phyloP scores from a whole-genome alignment of 2,329 filamentous ascomycete genomes.

The Fusarium foetens region DNA sequence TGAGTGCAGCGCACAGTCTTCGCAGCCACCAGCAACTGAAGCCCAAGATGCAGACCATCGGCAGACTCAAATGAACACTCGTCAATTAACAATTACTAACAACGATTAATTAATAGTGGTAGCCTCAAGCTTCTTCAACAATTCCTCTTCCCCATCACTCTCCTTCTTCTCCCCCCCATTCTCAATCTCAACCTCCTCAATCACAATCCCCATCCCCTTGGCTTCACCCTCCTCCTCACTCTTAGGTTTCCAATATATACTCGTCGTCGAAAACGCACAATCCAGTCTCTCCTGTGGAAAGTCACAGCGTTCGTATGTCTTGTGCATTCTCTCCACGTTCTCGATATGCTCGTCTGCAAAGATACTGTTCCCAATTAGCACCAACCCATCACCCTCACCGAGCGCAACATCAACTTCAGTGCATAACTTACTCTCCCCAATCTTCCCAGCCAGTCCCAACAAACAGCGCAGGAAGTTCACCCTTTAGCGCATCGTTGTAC shows the following conservation, averaged over 20 bases:
- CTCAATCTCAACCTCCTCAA: background rate
- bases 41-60: background rate
- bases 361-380: conserved; percentile 16
- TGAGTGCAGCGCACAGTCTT: background rate
- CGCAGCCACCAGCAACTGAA: background rate
- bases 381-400: too few relatives aligned
- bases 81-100: background rate
- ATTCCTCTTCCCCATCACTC: background rate
- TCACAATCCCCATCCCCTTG: background rate
- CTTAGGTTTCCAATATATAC: conserved; percentile 41
- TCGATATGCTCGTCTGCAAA: conserved; percentile 29
- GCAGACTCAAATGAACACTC: background rate
- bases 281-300: conserved; percentile 41
- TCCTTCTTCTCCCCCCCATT: conserved; percentile 1
- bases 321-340: conserved; percentile 40
- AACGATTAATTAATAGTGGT: conserved; percentile 13
- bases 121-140: conserved; percentile 33
- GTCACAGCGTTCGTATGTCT: conserved; percentile 18
- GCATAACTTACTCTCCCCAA: conserved; percentile 60
- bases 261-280: conserved; percentile 42
- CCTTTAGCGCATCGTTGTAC: conserved; percentile 62
- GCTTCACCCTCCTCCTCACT: background rate
- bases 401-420: too few relatives aligned
- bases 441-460: conserved; percentile 65
- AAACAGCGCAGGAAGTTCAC: conserved; percentile 61